Evolutionary conservation across 192 early-diverging fungal genomes (phyloP), one percentile per base, ranked within the genome.

Genomic region (Kappamyces sp.): DNA sequence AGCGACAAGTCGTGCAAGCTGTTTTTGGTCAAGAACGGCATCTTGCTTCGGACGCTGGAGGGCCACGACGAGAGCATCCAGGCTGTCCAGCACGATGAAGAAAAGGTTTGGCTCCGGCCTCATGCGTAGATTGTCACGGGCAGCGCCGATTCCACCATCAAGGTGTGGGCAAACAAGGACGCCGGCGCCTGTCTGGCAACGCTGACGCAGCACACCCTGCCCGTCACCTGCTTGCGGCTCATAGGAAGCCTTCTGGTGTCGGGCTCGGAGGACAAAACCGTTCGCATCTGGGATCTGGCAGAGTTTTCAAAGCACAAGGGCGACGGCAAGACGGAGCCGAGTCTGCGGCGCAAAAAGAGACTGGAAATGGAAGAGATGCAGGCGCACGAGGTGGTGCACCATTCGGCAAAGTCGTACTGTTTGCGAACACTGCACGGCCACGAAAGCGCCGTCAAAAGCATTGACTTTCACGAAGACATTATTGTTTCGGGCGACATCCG

Each of bases 371-470:
- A n/a, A 4, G 13, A 48, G 13, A 12, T 12, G 6, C 40, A 5
- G n/a, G 40, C 55, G 6, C 12, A 39, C 5, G n/a, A 3, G 13
- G 40, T 8, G 40, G 7, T 3, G 40, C 32, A 39, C 8, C 13
- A 4, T 12, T 10, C 42, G 40, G 46, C 7, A 12, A 55, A 50
- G 31, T 34, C 41, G 35, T 47, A 13, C 4, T 40, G 60, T 36
- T 23, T 70, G 48, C 65, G 69, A 3, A 68, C 66, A 3, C 55
- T 74, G 23, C 48, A 49, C 40, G 72, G 72, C 8, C 72, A 74
- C 47, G 50, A 46, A 7, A 49, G 60, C 8, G 65, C 51, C 31
- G 53, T 74, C 37, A 74, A 74, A 39, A 70, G 72, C 39, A 6
- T 74, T 9, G 72, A 67, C 60, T 68, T 74, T 48, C 40, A 43